These are phyloP conservation scores for Panicum virgatum DNA, from an alignment of 202 grass and related monocot genomes.

Conservation along the genomic window DNA sequence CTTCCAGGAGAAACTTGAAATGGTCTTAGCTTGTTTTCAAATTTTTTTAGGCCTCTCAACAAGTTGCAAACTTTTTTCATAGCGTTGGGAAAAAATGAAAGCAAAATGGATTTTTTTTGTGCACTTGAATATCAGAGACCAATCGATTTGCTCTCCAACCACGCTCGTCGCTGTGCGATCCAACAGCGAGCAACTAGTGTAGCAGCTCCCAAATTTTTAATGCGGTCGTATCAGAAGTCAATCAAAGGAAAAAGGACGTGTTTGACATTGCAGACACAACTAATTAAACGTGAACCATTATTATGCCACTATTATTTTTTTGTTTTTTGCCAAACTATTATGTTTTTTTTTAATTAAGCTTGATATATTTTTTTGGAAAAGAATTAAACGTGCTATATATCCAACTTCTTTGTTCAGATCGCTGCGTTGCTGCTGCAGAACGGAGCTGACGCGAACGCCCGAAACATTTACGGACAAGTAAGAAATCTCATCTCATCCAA, in stretches of 20 bases:
- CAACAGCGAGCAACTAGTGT: too few relatives aligned
- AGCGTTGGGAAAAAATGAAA: not conserved
- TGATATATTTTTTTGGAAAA: not conserved
- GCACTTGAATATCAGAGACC: not conserved
- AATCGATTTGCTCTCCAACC: not conserved
- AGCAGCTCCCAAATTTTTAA: not conserved
- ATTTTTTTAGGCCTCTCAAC: not conserved
- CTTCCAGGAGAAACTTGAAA: not conserved
- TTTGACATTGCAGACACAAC: not conserved
- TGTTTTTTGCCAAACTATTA: too few relatives aligned
- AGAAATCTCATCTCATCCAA: not conserved
- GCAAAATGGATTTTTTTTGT: not conserved
- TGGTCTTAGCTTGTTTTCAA: not conserved
- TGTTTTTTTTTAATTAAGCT: not conserved
- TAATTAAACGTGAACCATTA: too few relatives aligned
- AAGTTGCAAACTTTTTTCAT: not conserved
- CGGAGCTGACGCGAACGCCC: slow-evolving; percentile 64
- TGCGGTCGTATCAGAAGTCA: slow-evolving; percentile 5
- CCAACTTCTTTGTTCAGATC: slow-evolving; percentile 35
- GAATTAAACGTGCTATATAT: not conserved
- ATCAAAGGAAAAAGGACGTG: not conserved
- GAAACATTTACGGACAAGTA: slow-evolving; percentile 81
- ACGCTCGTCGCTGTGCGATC: not conserved
- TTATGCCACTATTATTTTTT: too few relatives aligned
- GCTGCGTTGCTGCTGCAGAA: slow-evolving; percentile 70